Conservation (phyloP, 768 basidiomycete genomes). For the Mycena chlorophos region DNA sequence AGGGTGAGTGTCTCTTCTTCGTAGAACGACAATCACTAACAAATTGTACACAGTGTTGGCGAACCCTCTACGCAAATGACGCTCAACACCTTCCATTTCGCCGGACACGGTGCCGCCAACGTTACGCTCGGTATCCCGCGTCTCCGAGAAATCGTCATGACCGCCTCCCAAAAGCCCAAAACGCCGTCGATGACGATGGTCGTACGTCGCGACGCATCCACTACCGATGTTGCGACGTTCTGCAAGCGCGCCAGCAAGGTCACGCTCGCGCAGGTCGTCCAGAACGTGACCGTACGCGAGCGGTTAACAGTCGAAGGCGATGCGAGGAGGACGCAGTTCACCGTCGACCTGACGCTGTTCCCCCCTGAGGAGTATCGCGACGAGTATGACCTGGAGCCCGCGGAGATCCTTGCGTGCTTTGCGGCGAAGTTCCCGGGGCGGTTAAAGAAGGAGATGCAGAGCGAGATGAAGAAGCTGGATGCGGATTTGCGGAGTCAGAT, state of each 20-base stretch:
- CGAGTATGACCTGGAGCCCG: slow-evolving; percentile 76
- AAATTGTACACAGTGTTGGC: slow-evolving; percentile 69
- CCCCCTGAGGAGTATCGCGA: slow-evolving; percentile 78
- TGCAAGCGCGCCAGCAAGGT: slow-evolving; percentile 88
- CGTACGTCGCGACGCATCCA: slow-evolving; percentile 52
- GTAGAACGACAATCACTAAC: not conserved
- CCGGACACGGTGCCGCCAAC: slow-evolving; percentile 98
- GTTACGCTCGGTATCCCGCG: slow-evolving; percentile 99
- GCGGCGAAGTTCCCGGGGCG: slow-evolving; percentile 72
- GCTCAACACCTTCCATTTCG: slow-evolving; percentile 98
- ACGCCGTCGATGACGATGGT: slow-evolving; percentile 96
- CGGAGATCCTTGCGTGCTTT: slow-evolving; percentile 74
- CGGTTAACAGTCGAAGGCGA: slow-evolving; percentile 63
- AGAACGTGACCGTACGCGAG: slow-evolving; percentile 81
- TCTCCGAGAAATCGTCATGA: slow-evolving; percentile 98
- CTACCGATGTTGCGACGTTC: slow-evolving; percentile 67
- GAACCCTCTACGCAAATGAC: slow-evolving; percentile 99
- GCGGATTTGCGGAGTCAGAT: slow-evolving; percentile 78
- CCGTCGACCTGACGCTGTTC: slow-evolving; percentile 81
- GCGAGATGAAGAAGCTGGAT: slow-evolving; percentile 84
- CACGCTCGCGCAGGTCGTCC: slow-evolving; percentile 84
- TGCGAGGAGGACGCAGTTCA: slow-evolving; percentile 77
- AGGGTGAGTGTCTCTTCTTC: slow-evolving; percentile 57
- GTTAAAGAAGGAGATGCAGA: slow-evolving; percentile 82
- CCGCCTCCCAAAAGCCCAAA: slow-evolving; percentile 91